Evolutionary conservation across 2,329 filamentous ascomycete genomes (phyloP), one percentile per base, ranked within the genome.

Genomic region (Tetracladium maxilliforme): DNA sequence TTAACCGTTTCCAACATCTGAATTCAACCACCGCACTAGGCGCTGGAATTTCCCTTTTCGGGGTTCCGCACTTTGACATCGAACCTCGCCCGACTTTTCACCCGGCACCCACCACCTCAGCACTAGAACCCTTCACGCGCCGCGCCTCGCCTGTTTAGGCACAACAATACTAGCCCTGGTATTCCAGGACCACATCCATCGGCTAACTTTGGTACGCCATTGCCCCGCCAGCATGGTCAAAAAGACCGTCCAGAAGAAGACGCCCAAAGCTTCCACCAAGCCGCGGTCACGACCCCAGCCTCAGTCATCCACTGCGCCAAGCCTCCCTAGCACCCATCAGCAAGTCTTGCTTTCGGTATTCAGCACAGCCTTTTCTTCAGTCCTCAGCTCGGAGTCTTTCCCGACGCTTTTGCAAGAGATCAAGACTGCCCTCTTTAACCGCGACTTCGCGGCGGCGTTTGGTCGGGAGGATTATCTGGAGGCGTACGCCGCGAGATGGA

Each of bases 401-500:
- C 48, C 61, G 16, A 42, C 58, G 2, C 49, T 72, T 4, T 61
- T 95, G 12, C 87, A 93, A 43, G 69, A 75, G 26, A 69, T 95
- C 33, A 98, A 95, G 49, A 63, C 72, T 6, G 81, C 87, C 34
- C 61, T 98, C 7, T 95, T 77, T 47, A 73, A 79, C 30, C 70
- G 90, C 16, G 81, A 95, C 46, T 95, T 95, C 50, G 61, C 62
- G 9, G 54, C 59, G 10, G 87, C 87, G 0, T 98, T 95, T 52
- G 72, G 71, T 1, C 61, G 61, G 22, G 61, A 70, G 28, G 70
- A 77, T 22, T 67, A 76, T 38, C 62, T 94, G 11, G 70, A 78
- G 32, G 80, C 78, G 7, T 98, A 98, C 55, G 82, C 83, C 7
- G 69, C 82, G 27, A 60, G 90, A 39, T 98, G 87, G 86, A 93